Evolutionary conservation across 805 yeast species (phyloP).

Genomic region (Spathaspora sp.): DNA sequence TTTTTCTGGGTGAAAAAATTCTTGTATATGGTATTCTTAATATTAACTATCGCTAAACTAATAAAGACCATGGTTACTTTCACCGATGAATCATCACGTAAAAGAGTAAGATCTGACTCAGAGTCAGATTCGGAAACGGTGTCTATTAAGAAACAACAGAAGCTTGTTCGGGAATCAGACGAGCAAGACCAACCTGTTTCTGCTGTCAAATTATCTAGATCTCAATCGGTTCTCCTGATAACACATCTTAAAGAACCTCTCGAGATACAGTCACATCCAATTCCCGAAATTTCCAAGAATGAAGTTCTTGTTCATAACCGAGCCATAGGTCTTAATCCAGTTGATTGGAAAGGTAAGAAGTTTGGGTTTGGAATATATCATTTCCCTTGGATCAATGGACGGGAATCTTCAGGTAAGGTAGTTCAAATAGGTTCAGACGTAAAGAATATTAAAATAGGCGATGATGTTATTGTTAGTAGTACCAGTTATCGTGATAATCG

Average conservation of each 20-base stretch:
- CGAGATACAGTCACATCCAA: slow-evolving; percentile 13
- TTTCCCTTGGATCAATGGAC: slow-evolving; percentile 50
- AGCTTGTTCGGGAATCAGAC: background rate
- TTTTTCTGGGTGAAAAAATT: background rate
- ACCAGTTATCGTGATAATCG: slow-evolving; percentile 45
- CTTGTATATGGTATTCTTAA: background rate
- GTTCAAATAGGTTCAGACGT: slow-evolving; percentile 32
- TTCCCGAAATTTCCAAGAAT: slow-evolving; percentile 15
- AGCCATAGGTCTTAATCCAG: slow-evolving; percentile 43
- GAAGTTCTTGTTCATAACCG: slow-evolving; percentile 23
- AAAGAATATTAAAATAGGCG: slow-evolving; percentile 22
- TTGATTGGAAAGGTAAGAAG: slow-evolving; percentile 48
- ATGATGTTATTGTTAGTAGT: slow-evolving; percentile 41
- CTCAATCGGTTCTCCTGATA: slow-evolving; percentile 16
- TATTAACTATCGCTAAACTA: background rate
- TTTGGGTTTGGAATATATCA: slow-evolving; percentile 44
- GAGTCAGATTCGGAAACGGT: background rate
- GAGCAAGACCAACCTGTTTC: background rate
- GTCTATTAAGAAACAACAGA: background rate
- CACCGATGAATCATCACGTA: background rate
- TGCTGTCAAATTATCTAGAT: slow-evolving; percentile 1
- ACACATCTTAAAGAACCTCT: slow-evolving; percentile 19
- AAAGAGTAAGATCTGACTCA: background rate
- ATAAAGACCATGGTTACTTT: background rate
- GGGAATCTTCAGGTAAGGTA: slow-evolving; percentile 43